Evolutionary conservation across 345 rosid genomes (phyloP), one percentile per base, ranked within the genome.

Genomic region (Hypericum perforatum): DNA sequence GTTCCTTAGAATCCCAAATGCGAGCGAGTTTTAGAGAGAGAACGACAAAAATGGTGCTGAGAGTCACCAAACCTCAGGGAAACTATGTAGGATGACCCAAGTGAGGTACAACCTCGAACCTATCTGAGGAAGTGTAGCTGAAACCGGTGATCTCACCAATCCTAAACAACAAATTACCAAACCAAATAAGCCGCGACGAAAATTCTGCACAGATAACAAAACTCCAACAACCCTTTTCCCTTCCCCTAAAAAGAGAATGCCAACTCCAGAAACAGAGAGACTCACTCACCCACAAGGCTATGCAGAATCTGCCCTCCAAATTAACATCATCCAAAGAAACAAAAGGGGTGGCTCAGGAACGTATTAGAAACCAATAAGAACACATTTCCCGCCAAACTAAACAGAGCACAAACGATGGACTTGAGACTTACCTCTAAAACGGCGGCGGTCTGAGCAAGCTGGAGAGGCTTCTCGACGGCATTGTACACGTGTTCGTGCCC

Each of bases 401-500:
- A 22, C 32, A 22, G 32, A 22, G 32, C 32, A 22, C 32, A 22
- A 22, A 22, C 2, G 32, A 22, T 22, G 32, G 32, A 22, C 32
- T 22, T 22, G 32, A 22, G 32, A 22, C 32, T 22, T 39, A 81
- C 96, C 92, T 92, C 98, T 70, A 92, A 72, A 69, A 85, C 73
- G 15, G 96, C 97, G 46, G 90, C 95, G 54, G 98, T 72, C 71
- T 92, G 98, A 57, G 96, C 90, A 55, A 81, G 76, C 65, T 68
- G 85, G 56, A 92, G 95, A 59, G 98, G 97, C 74, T 74, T 82
- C 63, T 88, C 86, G 3, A 88, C 81, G 22, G 95, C 96, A 57
- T 65, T 61, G 52, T 92, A 92, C 22, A 88, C 95, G 56, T 82
- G 63, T 53, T 83, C 76, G 47, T 85, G 69, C 42, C 94, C 88